Percentiles rank a stretch among this genome's conserved stretches.
Conservation (phyloP, 2,329 filamentous ascomycete genomes). For the Beauveria bassiana region DNA sequence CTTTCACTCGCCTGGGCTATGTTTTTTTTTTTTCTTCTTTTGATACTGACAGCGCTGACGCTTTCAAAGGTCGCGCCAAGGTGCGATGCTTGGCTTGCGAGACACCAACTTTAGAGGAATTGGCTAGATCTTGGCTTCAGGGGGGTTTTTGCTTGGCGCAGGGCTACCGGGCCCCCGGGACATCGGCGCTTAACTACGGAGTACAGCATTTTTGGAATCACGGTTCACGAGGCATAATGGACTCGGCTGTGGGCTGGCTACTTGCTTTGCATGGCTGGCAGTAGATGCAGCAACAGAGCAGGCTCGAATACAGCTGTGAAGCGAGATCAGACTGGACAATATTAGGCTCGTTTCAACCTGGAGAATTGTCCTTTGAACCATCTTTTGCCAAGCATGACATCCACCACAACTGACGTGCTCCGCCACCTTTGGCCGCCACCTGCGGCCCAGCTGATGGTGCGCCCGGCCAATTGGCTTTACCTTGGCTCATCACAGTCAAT, state of each 20-base stretch:
- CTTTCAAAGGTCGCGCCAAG: neutral
- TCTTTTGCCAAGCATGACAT: neutral
- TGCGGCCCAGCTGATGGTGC: neutral
- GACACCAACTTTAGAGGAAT: neutral
- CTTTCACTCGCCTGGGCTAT: neutral
- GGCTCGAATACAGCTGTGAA: neutral
- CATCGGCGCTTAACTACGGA: neutral
- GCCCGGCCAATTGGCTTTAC: neutral
- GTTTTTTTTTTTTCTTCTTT: neutral
- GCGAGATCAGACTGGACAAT: no score
- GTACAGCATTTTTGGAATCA: neutral
- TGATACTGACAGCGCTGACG: neutral
- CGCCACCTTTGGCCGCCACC: neutral
- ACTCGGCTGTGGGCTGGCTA: neutral
- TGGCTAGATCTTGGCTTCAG: conserved; percentile 4
- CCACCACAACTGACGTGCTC: neutral
- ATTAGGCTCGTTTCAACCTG: no score
- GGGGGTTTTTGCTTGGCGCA: neutral
- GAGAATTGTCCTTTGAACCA: neutral
- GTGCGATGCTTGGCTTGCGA: neutral
- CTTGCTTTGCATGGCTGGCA: neutral
- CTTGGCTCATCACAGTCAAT: neutral
- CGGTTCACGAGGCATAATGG: neutral
- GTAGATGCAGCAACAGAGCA: neutral
- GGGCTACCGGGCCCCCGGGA: neutral